phyloP scores from a whole-genome alignment of 805 yeast genomes.

The Hanseniaspora mollemarum region DNA sequence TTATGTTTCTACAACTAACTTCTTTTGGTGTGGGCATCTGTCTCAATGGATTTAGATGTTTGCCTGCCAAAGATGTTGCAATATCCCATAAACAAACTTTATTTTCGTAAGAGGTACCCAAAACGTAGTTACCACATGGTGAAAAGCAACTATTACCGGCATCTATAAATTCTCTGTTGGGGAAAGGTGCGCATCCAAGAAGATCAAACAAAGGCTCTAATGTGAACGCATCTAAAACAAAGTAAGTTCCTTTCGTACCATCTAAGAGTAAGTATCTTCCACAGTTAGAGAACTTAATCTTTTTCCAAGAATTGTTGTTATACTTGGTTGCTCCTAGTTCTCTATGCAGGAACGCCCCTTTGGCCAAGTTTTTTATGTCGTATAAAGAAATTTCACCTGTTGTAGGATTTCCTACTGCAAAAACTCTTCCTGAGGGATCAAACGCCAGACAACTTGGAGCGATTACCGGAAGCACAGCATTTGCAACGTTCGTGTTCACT shows the following conservation, averaged over 20 bases:
- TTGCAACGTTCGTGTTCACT: constrained; percentile 40
- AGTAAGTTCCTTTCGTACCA: constrained; percentile 45
- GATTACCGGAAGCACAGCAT: constrained; percentile 48
- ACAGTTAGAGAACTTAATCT: constrained; percentile 67
- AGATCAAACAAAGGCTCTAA: constrained; percentile 42
- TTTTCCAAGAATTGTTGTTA: constrained; percentile 39
- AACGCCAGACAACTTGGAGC: constrained; percentile 50
- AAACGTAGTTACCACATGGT: constrained; percentile 54
- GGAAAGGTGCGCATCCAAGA: constrained; percentile 39
- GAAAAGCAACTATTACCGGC: constrained; percentile 50
- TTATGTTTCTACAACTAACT: constrained; percentile 32
- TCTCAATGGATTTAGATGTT: constrained; percentile 24
- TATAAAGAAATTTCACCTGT: constrained; percentile 44
- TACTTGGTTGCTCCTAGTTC: constrained; percentile 28
- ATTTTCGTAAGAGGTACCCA: constrained; percentile 51
- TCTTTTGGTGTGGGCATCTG: constrained; percentile 27
- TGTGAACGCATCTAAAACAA: constrained; percentile 57
- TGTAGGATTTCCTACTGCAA: constrained; percentile 50
- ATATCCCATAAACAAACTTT: constrained; percentile 45
- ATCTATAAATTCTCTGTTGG: constrained; percentile 36
- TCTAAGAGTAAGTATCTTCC: constrained; percentile 54
- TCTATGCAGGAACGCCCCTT: constrained; percentile 43
- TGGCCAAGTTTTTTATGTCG: constrained; percentile 47
- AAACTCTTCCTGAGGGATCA: constrained; percentile 76
- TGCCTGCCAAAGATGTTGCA: constrained; percentile 26